phyloP scores from a whole-genome alignment of 2,329 filamentous ascomycete genomes.

The Fusarium nelsonii region DNA sequence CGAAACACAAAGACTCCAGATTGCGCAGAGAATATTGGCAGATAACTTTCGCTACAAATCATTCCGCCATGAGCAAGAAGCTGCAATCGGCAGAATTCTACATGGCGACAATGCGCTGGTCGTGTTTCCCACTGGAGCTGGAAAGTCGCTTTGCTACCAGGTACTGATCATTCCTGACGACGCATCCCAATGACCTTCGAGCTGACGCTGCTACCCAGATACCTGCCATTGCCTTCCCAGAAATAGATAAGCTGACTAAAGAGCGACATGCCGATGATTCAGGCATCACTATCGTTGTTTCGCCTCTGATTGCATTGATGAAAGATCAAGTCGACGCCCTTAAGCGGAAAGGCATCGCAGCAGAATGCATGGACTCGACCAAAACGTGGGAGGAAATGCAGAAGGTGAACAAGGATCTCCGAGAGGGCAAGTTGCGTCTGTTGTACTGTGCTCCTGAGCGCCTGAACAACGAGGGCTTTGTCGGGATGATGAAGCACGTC shows the following conservation, averaged over 20 bases:
- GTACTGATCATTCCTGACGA: slow-evolving; percentile 41
- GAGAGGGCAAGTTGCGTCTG: slow-evolving; percentile 62
- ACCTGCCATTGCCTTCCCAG: slow-evolving; percentile 60
- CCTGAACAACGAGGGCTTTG: slow-evolving; percentile 71
- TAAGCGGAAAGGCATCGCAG: slow-evolving; percentile 61
- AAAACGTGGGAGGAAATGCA: slow-evolving; percentile 63
- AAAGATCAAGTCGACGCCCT: slow-evolving; percentile 71
- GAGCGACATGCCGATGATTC: slow-evolving; percentile 49
- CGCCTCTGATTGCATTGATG: slow-evolving; percentile 69
- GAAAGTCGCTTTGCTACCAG: slow-evolving; percentile 65
- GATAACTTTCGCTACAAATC: slow-evolving; percentile 55
- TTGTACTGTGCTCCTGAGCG: slow-evolving; percentile 71
- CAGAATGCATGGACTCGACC: slow-evolving; percentile 68
- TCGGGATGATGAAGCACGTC: slow-evolving; percentile 66
- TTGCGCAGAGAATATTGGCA: slow-evolving; percentile 51
- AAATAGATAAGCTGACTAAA: slow-evolving; percentile 54
- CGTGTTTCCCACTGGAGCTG: slow-evolving; percentile 62
- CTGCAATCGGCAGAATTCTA: slow-evolving; percentile 55
- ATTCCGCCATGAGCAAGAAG: slow-evolving; percentile 61
- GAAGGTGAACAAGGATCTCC: slow-evolving; percentile 53
- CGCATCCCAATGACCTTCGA: rapidly evolving
- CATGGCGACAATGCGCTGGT: slow-evolving; percentile 57
- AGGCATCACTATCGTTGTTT: slow-evolving; percentile 69
- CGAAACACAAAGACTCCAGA: slow-evolving; percentile 12
- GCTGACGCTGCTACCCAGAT: slow-evolving; percentile 51